Base-by-base conservation (phyloP, 768 basidiomycete genomes). In the Grammothele lineata region DNA sequence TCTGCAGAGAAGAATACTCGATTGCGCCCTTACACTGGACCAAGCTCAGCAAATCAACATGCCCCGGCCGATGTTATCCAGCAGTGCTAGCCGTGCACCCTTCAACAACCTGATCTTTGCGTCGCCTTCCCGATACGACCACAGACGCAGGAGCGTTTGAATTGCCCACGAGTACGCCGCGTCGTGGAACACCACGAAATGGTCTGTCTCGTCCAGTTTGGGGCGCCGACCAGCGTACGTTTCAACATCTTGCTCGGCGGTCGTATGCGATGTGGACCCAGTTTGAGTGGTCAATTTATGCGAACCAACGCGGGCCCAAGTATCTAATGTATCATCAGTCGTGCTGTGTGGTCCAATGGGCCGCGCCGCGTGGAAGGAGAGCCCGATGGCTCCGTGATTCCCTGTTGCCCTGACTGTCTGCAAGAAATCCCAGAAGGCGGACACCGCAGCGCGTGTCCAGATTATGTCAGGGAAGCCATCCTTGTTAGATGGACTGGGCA, bases 121-220 rank as follows among this genome's bases (percentile, higher is more conserved):
- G 2, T 22, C 47, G n/a, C 4, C 36, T 10, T 10, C 19, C 40
- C 42, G 25, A 33, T 55, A 55, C 5, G 43, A 27, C 57, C 57
- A 57, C 1, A 43, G 42, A 11, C 40, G 21, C 1, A 57, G 25
- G 12, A 53, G 26, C 10, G 38, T 53, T 5, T 53, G 40, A 11
- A 57, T 24, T 9, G 21, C 30, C 24, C 37, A 37, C 4, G 53
- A 45, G 32, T 57, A 48, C 8, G 19, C 33, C 3, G 40, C 43
- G 30, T 55, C 53, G 27, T 57, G 57, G 39, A 53, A 55, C 2
- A 57, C 19, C 43, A 50, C 51, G 43, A 57, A 44, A 34, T 57
- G 38, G 36, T 45, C 57, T 27, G 35, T n/a, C 8, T 15, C 15
- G 33, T n/a, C n/a, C n/a, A n/a, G 12, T 22, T 21, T 5, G 14